Base-by-base conservation (phyloP, 306 rosid genomes). In the Arachis hypogaea region DNA sequence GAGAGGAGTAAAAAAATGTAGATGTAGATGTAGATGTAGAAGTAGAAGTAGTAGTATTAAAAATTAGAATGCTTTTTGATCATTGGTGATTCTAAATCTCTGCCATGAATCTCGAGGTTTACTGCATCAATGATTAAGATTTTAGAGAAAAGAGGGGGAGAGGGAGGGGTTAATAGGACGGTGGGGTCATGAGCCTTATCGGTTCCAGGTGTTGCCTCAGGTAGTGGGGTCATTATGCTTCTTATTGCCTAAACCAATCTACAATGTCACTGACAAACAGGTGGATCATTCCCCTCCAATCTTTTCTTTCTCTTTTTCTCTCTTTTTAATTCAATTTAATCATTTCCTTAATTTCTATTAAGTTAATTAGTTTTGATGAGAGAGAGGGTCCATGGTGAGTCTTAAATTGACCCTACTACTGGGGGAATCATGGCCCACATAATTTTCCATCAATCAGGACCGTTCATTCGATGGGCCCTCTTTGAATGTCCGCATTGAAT, bases 201-300 rank as follows among this genome's bases (percentile, higher is more conserved):
- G 87, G 90, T 83, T 87, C 97, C 97, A 88, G 97, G 97, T 89
- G 96, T 89, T 83, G 88, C 81, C 81, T 85, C 97, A 84, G 90
- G 96, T 88, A 87, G 88, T 72, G 79, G 97, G 96, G 68, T 75
- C 91, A 51, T 6, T 64, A 1, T 88, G 86, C 84, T 81, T 91
- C 83, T 84, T 80, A 76, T 88, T 85, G 87, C 85, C 91, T 82
- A 42, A 87, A 86, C 96, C 96, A 85, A 78, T 88, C 86, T 88
- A 85, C 92, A 80, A 88, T 81, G 88, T 87, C 92, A 88, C 95
- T 93, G 96, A 93, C 96, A 88, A 90, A 88, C 98, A 88, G 98
- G 98, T 93, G 98, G 96, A 93, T 91, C 97, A 93, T 90, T 91
- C 85, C 78, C 82, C 84, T 83, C 78, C 82, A 83, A 72, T 80